Evolutionary conservation across 768 basidiomycete genomes (phyloP).

Genomic region (Termitomyces sp.): DNA sequence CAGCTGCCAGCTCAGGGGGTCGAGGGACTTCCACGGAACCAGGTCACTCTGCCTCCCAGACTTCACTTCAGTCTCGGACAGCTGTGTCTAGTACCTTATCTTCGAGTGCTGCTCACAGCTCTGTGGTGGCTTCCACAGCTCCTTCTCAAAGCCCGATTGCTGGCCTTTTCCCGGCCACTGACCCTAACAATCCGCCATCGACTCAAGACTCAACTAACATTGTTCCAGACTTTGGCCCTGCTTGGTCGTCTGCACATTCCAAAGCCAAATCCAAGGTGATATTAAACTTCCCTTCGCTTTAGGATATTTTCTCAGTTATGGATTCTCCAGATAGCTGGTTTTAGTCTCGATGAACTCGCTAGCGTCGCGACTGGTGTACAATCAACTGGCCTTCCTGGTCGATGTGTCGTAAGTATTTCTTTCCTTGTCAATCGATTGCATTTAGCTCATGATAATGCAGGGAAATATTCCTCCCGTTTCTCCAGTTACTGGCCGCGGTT

Average conservation of each 20-base stretch:
- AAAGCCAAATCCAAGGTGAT: slow-evolving; percentile 36
- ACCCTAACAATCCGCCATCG: slow-evolving; percentile 41
- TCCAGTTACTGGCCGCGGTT: slow-evolving; percentile 18
- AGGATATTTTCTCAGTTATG: background rate
- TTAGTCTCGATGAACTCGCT: slow-evolving; percentile 42
- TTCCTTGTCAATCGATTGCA: background rate
- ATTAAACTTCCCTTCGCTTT: background rate
- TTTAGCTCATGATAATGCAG: slow-evolving; percentile 1
- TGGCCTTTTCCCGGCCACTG: slow-evolving; percentile 37
- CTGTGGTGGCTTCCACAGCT: slow-evolving; percentile 32
- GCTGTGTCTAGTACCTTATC: background rate
- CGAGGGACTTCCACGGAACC: background rate
- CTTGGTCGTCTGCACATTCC: slow-evolving; percentile 39
- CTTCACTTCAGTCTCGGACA: background rate
- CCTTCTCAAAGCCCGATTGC: slow-evolving; percentile 40
- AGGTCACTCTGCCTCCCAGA: background rate
- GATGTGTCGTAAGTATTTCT: slow-evolving; percentile 33
- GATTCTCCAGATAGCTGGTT: slow-evolving; percentile 23
- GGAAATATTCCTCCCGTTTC: slow-evolving; percentile 40
- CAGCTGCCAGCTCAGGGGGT: background rate
- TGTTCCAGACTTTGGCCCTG: slow-evolving; percentile 15
- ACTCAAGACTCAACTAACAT: slow-evolving; percentile 17
- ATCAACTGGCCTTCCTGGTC: slow-evolving; percentile 30
- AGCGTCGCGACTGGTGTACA: slow-evolving; percentile 43
- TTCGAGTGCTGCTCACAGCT: background rate